These are phyloP conservation scores for Serendipita indica DNA, from an alignment of 768 basidiomycete species.

Conservation along the genomic window DNA sequence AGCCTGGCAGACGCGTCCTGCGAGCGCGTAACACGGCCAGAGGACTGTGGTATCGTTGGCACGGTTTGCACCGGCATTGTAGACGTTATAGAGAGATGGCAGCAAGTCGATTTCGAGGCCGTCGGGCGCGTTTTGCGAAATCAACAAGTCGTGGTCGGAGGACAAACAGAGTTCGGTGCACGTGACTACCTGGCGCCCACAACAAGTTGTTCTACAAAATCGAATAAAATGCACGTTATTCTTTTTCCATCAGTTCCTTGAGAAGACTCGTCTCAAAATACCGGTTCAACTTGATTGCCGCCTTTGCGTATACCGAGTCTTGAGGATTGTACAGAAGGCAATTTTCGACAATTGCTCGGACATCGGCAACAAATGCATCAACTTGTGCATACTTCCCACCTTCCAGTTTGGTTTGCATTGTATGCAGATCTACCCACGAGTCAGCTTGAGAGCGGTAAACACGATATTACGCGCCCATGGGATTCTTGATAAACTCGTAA, in stretches of 20 bases:
- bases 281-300: conserved; percentile 73
- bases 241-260: conserved; percentile 3
- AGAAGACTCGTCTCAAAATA: conserved; percentile 28
- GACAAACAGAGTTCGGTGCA: background rate
- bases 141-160: conserved; percentile 11
- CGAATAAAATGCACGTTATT: background rate
- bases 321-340: conserved; percentile 81
- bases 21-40: background rate
- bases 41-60: background rate
- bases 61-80: background rate
- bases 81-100: background rate
- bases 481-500: conserved; percentile 71
- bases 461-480: conserved; percentile 83
- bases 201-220: background rate
- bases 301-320: conserved; percentile 61
- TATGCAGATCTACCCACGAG: conserved; percentile 49
- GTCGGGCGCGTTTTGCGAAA: too few relatives aligned
- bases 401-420: conserved; percentile 83
- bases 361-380: conserved; percentile 63
- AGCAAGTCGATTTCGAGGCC: background rate
- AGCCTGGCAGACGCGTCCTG: background rate
- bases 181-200: background rate
- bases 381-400: conserved; percentile 68
- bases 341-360: conserved; percentile 76
- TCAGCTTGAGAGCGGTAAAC: background rate